These are phyloP conservation scores for Orbilia javanica DNA, from an alignment of 2,329 filamentous ascomycete species.

Conservation along the genomic window DNA sequence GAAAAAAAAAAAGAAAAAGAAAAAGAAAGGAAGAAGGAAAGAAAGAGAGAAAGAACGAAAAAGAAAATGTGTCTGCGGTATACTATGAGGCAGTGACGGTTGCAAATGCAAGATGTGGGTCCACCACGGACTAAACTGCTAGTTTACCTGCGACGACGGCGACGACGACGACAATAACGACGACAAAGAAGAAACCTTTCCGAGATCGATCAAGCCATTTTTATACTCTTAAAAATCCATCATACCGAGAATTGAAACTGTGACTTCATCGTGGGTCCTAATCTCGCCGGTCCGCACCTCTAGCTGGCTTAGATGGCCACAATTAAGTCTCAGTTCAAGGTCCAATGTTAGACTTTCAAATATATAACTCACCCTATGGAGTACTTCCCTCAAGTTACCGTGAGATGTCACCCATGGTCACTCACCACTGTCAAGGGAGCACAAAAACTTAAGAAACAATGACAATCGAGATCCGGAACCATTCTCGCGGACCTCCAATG, in stretches of 20 bases:
- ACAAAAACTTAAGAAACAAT: not conserved
- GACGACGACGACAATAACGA: slow-evolving; percentile 1
- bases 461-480: slow-evolving; percentile 48
- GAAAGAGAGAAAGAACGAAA: not conserved
- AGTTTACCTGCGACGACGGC: not conserved
- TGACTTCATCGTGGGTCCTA: slow-evolving; percentile 9
- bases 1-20: not conserved
- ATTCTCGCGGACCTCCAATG: slow-evolving; percentile 34
- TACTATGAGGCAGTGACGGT: slow-evolving; percentile 9
- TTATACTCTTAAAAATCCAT: not conserved
- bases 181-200: slow-evolving; percentile 29
- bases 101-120: slow-evolving; percentile 25
- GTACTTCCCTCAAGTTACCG: not conserved
- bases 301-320: slow-evolving; percentile 2
- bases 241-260: not conserved
- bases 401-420: slow-evolving; percentile 12
- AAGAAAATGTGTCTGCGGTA: slow-evolving; percentile 2
- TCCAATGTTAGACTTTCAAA: not conserved
- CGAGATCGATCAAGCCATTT: slow-evolving; percentile 40
- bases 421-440: slow-evolving; percentile 1
- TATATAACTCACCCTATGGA: slow-evolving; percentile 18
- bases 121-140: not conserved
- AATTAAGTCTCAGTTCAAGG: slow-evolving; percentile 6
- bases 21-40: not conserved
- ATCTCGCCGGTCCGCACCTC: not conserved